Percentiles rank a stretch among this genome's conserved stretches.
Evolutionary conservation across 257 asterid species (phyloP).

Genomic region (Paulownia fortunei): DNA sequence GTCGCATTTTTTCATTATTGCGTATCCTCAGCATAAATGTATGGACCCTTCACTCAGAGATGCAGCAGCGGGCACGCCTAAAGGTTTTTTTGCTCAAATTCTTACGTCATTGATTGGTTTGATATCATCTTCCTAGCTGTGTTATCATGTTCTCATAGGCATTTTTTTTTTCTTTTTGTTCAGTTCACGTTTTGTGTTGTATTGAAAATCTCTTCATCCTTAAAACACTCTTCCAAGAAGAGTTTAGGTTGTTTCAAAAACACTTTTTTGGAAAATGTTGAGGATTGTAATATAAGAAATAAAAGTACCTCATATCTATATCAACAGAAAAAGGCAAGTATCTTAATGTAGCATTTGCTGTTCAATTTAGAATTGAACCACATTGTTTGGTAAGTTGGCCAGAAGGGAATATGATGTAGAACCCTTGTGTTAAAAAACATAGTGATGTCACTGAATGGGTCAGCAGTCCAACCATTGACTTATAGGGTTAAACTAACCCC

Average conservation of each 20-base stretch:
- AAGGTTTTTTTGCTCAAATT: slow-evolving; percentile 57
- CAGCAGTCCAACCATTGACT: background rate
- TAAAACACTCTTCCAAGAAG: background rate
- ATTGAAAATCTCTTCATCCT: background rate
- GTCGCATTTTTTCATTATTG: slow-evolving; percentile 80
- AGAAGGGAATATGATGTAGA: slow-evolving; percentile 1
- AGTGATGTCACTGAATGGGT: background rate
- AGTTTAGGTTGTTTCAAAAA: background rate
- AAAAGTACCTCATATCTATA: background rate
- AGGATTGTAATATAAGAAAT: background rate
- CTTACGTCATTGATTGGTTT: slow-evolving; percentile 16
- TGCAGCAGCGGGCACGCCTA: slow-evolving; percentile 97
- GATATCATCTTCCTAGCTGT: slow-evolving; percentile 4
- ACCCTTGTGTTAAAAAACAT: background rate
- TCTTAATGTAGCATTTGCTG: background rate
- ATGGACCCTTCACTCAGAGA: slow-evolving; percentile 92
- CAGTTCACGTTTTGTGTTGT: background rate
- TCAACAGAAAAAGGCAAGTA: background rate
- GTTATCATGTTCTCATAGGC: slow-evolving; percentile 7
- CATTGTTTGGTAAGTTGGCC: background rate
- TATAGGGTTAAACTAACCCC: background rate
- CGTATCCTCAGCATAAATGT: slow-evolving; percentile 67
- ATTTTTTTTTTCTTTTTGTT: background rate
- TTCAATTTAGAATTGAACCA: background rate
- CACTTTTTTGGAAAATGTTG: background rate